A percentile compares a stretch with the other conserved stretches of the same genome.
Conservation (phyloP, 2,329 filamentous ascomycete species). For the Monilinia laxa region DNA sequence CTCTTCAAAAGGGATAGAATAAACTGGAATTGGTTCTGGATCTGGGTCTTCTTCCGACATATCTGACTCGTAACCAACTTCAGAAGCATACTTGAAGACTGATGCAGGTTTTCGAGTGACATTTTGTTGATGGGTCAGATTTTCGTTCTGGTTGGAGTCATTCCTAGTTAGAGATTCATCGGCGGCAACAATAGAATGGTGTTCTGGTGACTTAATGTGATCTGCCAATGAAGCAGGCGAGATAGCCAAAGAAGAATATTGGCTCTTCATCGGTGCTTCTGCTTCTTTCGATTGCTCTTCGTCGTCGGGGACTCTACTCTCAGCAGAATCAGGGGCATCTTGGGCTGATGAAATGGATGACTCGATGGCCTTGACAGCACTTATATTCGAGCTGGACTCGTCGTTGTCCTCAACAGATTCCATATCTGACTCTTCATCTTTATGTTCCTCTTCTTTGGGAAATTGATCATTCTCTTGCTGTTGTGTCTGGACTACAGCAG, state of each 20-base stretch:
- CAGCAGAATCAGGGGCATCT: too few relatives aligned
- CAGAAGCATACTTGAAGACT: background rate
- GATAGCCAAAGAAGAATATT: background rate
- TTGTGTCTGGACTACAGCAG: background rate
- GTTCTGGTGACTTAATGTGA: background rate
- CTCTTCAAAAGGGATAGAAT: background rate
- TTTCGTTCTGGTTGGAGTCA: background rate
- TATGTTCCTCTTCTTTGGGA: too few relatives aligned
- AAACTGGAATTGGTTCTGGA: background rate
- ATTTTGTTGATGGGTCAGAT: background rate
- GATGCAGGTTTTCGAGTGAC: background rate
- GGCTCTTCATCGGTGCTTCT: background rate
- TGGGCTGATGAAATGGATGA: background rate
- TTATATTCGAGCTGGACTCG: background rate
- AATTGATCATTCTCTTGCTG: background rate
- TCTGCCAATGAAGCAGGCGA: too few relatives aligned
- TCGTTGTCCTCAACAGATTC: background rate
- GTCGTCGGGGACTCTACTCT: background rate
- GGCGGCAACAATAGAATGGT: background rate
- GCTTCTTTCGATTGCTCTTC: too few relatives aligned
- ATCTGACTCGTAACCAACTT: background rate
- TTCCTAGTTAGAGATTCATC: background rate
- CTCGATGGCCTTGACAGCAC: too few relatives aligned
- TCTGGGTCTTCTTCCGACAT: background rate
- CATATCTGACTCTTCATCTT: background rate